Evolutionary conservation across 192 early-diverging fungal species (phyloP), one percentile per base, ranked within the genome.

Genomic region (Linderina pennispora): DNA sequence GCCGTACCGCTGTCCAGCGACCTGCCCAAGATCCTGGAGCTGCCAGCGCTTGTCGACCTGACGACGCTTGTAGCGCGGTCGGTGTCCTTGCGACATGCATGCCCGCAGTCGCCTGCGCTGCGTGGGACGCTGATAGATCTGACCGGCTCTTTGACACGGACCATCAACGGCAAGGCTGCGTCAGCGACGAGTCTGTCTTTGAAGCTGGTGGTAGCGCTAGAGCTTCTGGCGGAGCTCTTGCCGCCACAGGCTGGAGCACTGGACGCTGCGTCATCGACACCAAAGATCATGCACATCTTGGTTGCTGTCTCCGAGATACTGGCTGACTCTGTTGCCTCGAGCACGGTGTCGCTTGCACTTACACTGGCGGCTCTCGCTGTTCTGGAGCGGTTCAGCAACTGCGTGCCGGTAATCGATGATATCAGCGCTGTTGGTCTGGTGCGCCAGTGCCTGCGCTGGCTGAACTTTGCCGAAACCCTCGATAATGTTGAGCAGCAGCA

Each of bases 191-290:
- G n/a, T n/a, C n/a, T n/a, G n/a, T n/a, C n/a, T n/a, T n/a, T n/a
- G n/a, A n/a, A 42, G 2, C 16, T 57, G 13, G 38, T 57, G 1
- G 52, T 47, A 0, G 47, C 34, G 14, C 39, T 73, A 22, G 70
- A 73, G 62, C 36, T 73, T 20, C 39, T 62, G 5, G 43, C 49
- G 9, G 62, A 65, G 58, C 58, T 73, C 19, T 24, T 73, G 23
- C 70, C 70, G 0, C 25, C 36, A 2, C 15, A 35, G 1, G 28
- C 31, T 21, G 59, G 19, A 4, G 23, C 48, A n/a, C 33, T 70
- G 39, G 53, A 56, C 36, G 40, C 57, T 0, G 40, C 17, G 6
- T 20, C 55, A 9, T 49, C 46, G 21, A 48, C 50, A 1, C 26
- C 52, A 2, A 55, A 56, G 36, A 52, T 61, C 8, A 18, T 51